Evolutionary conservation across 140 eudicot species (phyloP).

Genomic region (Stevia rebaudiana): DNA sequence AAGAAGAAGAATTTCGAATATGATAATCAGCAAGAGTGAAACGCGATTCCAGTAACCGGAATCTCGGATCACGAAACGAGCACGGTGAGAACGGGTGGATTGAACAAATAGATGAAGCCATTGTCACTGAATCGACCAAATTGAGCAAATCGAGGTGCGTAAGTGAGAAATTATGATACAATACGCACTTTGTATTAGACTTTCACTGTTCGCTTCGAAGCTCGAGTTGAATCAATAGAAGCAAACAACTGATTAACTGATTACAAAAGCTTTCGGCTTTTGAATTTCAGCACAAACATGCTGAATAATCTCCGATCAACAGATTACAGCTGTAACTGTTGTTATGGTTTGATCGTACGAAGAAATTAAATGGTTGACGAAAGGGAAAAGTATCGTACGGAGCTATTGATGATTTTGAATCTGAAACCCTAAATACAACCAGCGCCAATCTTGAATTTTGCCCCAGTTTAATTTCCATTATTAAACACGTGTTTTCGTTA

Average conservation of each 20-base stretch:
- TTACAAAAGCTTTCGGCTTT: neutral
- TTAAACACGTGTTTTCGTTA: too few relatives aligned
- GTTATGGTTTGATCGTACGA: too few relatives aligned
- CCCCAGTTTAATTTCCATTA: too few relatives aligned
- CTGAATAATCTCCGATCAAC: too few relatives aligned
- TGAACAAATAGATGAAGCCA: constrained; percentile 15
- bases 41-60: constrained; percentile 19
- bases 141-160: neutral
- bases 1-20: neutral
- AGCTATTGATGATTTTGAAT: too few relatives aligned
- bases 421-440: too few relatives aligned
- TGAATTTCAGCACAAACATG: neutral
- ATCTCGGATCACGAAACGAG: constrained; percentile 26
- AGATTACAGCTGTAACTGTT: too few relatives aligned
- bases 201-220: constrained; percentile 10
- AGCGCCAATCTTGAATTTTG: too few relatives aligned
- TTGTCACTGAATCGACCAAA: neutral
- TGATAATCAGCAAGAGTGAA: neutral
- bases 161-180: neutral
- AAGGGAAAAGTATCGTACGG: too few relatives aligned
- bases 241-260: neutral
- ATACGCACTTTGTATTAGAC: neutral
- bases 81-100: constrained; percentile 6
- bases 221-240: constrained; percentile 11
- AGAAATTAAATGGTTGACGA: too few relatives aligned